Evolutionary conservation across 805 yeast genomes (phyloP).

Genomic region (Saturnispora zaruensis): DNA sequence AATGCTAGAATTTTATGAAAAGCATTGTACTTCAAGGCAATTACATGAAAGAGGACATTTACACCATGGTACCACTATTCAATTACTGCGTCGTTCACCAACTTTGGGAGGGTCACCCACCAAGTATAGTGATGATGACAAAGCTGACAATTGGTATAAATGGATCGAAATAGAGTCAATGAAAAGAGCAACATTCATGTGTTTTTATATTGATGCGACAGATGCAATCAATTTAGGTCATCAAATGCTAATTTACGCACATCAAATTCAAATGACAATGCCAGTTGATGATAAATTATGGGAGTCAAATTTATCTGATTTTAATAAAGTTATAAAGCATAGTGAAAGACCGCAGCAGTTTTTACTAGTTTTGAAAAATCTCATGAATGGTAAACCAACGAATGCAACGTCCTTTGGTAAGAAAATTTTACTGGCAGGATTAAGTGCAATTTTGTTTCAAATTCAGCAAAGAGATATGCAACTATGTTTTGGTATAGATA

Average conservation of each 20-base stretch:
- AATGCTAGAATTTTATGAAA: slow-evolving; percentile 72
- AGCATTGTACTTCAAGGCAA: slow-evolving; percentile 56
- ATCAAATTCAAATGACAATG: slow-evolving; percentile 51
- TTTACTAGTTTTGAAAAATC: slow-evolving; percentile 46
- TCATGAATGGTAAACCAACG: slow-evolving; percentile 44
- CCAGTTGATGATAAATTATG: slow-evolving; percentile 59
- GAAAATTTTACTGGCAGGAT: slow-evolving; percentile 57
- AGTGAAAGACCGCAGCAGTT: slow-evolving; percentile 36
- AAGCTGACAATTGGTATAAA: slow-evolving; percentile 35
- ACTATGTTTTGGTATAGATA: slow-evolving; percentile 39
- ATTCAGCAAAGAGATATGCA: slow-evolving; percentile 68
- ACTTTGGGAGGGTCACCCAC: slow-evolving; percentile 64
- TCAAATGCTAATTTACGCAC: slow-evolving; percentile 46
- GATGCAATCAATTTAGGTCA: slow-evolving; percentile 78
- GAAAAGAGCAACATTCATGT: slow-evolving; percentile 72
- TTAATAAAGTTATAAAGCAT: slow-evolving; percentile 19
- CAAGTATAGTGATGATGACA: slow-evolving; percentile 18
- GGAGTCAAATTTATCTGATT: slow-evolving; percentile 29
- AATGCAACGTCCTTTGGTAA: slow-evolving; percentile 50
- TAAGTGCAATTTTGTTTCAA: slow-evolving; percentile 58
- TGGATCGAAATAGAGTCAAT: slow-evolving; percentile 79
- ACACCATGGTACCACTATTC: slow-evolving; percentile 83
- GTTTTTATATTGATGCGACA: slow-evolving; percentile 70
- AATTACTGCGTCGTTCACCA: slow-evolving; percentile 66
- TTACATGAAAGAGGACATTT: slow-evolving; percentile 77